phyloP scores from a whole-genome alignment of 371 early-diverging fungal genomes.

The Saksenaea vasiformis region DNA sequence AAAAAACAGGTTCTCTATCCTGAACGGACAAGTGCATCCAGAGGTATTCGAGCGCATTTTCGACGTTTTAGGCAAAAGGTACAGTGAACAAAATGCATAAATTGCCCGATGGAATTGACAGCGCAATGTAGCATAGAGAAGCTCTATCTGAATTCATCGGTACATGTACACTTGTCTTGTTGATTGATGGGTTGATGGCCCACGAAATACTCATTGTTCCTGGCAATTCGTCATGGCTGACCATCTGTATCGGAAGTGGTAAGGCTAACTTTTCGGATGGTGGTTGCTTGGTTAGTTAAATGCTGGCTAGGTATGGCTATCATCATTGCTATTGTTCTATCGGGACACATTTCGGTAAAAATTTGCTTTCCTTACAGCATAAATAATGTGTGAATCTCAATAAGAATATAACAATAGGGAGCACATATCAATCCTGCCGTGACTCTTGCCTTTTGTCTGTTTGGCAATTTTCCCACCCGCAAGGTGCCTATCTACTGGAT shows the following conservation, averaged over 20 bases:
- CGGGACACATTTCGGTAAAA: conserved; percentile 76
- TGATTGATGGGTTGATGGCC: conserved; percentile 73
- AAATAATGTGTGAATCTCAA: not conserved
- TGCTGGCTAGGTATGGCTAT: conserved; percentile 46
- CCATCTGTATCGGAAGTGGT: conserved; percentile 40
- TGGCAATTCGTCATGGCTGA: conserved; percentile 36
- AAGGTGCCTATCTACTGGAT: conserved; percentile 64
- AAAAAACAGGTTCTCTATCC: not conserved
- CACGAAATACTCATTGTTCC: conserved; percentile 39
- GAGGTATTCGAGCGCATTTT: not conserved
- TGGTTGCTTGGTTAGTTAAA: too few species aligned
- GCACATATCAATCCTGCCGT: conserved; percentile 84
- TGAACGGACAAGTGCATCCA: not conserved
- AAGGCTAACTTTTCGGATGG: not conserved
- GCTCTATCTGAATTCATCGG: conserved; percentile 84
- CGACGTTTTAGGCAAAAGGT: not conserved
- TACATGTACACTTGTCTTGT: conserved; percentile 68
- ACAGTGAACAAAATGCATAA: not conserved
- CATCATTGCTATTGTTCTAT: conserved; percentile 56
- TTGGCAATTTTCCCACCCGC: conserved; percentile 65
- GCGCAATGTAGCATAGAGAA: conserved; percentile 50
- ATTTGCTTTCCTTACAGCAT: not conserved
- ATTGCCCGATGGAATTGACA: not conserved
- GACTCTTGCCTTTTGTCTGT: conserved; percentile 66
- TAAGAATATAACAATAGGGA: conserved; percentile 44